These are phyloP conservation scores for Phalaenopsis hybrid DNA, from an alignment of 116 monocot species.

Conservation along the genomic window DNA sequence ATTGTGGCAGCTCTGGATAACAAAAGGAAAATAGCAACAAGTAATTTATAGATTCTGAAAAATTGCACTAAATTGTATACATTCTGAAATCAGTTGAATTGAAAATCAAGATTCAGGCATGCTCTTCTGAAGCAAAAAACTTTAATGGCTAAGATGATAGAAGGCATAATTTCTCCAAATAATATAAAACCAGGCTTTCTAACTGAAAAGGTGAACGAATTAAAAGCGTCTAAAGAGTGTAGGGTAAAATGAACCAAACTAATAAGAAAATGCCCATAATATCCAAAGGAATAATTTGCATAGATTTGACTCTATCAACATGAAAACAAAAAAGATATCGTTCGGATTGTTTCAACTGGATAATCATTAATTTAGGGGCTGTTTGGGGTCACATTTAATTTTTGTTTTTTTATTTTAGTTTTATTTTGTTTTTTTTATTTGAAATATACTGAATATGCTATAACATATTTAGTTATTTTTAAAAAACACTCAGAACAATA, in stretches of 20 bases:
- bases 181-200: background rate
- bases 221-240: background rate
- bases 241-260: background rate
- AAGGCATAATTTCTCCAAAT: background rate
- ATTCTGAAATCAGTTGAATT: background rate
- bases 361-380: too few species aligned
- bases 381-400: too few species aligned
- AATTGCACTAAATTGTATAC: background rate
- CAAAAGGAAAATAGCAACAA: slow-evolving; percentile 9
- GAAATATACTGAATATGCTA: too few species aligned
- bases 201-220: background rate
- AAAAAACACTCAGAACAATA: too few species aligned
- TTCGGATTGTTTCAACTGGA: background rate
- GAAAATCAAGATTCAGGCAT: background rate
- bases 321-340: background rate
- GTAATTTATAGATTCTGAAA: slow-evolving; percentile 1
- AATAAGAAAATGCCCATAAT: background rate
- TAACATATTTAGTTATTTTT: too few species aligned
- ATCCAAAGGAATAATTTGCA: background rate
- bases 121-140: background rate
- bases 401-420: too few species aligned
- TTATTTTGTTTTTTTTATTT: too few species aligned
- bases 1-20: slow-evolving; percentile 71
- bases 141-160: background rate
- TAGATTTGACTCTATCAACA: background rate